phyloP scores from a whole-genome alignment of 2,329 filamentous ascomycete genomes.

The Ophiostoma piceae region DNA sequence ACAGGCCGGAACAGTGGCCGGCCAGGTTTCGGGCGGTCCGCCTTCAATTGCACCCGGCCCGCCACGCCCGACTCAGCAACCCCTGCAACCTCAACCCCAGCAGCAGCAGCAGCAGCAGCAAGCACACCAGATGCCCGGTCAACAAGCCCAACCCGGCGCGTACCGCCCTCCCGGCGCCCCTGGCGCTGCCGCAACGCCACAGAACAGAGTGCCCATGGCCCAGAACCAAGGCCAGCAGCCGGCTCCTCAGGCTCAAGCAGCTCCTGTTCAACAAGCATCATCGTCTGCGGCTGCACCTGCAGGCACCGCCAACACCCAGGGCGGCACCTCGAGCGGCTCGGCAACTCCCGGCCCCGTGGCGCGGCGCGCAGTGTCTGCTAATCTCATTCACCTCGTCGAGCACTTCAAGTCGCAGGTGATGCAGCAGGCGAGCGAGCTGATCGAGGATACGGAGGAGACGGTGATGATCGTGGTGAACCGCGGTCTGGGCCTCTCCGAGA shows the following conservation, averaged over 20 bases:
- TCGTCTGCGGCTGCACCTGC: neutral
- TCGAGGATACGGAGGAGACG: conserved; percentile 42
- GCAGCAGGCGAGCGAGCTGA: conserved; percentile 39
- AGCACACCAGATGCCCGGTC: neutral
- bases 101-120: conserved; percentile 17
- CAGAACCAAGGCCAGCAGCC: neutral
- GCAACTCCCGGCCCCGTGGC: conserved; percentile 20
- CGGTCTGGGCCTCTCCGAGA: conserved; percentile 44
- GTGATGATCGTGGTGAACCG: conserved; percentile 51
- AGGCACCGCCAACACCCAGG: neutral
- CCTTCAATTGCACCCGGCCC: neutral
- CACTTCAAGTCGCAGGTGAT: conserved; percentile 46
- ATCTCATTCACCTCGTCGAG: conserved; percentile 40
- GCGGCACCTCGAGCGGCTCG: conserved; percentile 1
- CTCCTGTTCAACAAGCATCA: neutral
- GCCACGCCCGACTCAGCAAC: conserved; percentile 14
- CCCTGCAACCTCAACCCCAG: neutral
- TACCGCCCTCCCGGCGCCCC: neutral
- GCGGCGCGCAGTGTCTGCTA: conserved; percentile 41
- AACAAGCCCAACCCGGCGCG: neutral
- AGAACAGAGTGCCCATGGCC: neutral
- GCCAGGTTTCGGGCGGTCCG: neutral
- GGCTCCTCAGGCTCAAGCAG: neutral
- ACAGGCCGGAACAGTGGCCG: neutral
- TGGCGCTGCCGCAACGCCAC: neutral